Conservation (phyloP, 345 rosid genomes). For the Rhodamnia argentea region DNA sequence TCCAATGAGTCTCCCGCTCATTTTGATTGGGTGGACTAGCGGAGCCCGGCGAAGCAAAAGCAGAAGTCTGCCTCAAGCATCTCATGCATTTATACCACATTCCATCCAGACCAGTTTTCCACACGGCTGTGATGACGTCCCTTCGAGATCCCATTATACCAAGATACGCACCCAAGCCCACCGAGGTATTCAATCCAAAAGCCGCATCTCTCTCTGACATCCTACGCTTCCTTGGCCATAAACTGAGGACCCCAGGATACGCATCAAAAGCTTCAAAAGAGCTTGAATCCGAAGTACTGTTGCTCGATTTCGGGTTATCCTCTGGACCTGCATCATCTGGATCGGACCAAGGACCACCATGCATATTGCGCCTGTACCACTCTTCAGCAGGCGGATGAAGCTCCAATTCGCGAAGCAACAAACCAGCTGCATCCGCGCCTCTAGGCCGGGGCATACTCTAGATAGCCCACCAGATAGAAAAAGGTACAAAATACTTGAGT, state of each 20-base stretch:
- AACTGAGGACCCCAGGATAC: slow-evolving; percentile 51
- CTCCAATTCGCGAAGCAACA: slow-evolving; percentile 89
- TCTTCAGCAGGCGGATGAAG: slow-evolving; percentile 99
- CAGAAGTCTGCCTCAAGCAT: slow-evolving; percentile 92
- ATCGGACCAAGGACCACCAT: slow-evolving; percentile 95
- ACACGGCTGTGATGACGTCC: slow-evolving; percentile 87
- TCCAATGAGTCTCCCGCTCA: slow-evolving; percentile 84
- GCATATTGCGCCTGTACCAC: slow-evolving; percentile 96
- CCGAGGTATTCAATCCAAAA: slow-evolving; percentile 86
- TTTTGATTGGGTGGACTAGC: slow-evolving; percentile 39
- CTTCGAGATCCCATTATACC: slow-evolving; percentile 99
- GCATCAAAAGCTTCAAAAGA: slow-evolving; percentile 33
- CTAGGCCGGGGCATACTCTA: slow-evolving; percentile 99
- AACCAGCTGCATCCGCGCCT: slow-evolving; percentile 99
- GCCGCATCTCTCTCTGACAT: slow-evolving; percentile 99
- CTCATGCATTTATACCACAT: slow-evolving; percentile 99
- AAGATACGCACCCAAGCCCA: slow-evolving; percentile 90
- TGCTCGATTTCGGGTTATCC: slow-evolving; percentile 36
- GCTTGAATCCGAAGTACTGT: slow-evolving; percentile 28
- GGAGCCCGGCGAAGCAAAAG: slow-evolving; percentile 61
- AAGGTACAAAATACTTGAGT: neutral
- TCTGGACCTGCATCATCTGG: slow-evolving; percentile 52
- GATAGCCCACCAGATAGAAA: slow-evolving; percentile 4
- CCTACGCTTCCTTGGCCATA: slow-evolving; percentile 96
- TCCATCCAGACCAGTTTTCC: slow-evolving; percentile 96